These are phyloP conservation scores for Jaltomata sinuosa DNA, from an alignment of 257 asterid genomes.

Conservation along the genomic window DNA sequence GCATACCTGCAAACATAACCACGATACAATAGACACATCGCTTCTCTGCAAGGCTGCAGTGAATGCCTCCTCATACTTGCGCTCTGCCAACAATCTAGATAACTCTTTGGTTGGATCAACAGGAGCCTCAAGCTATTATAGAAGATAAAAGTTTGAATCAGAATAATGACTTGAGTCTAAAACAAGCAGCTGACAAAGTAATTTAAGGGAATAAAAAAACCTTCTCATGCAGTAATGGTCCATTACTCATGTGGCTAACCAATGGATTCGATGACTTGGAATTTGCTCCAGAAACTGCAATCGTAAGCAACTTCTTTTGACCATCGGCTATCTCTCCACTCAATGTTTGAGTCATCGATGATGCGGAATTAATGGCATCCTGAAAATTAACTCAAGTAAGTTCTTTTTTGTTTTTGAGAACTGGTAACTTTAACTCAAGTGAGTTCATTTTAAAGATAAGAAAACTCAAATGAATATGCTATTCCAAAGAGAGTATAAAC, in stretches of 20 bases:
- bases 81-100: slow-evolving; percentile 69
- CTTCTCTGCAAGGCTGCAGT: slow-evolving; percentile 79
- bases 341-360: slow-evolving; percentile 78
- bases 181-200: neutral
- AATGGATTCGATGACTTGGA: slow-evolving; percentile 50
- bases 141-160: neutral
- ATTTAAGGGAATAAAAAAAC: slow-evolving; percentile 22
- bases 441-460: neutral
- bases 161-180: neutral
- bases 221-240: slow-evolving; percentile 88
- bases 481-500: neutral
- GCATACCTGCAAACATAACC: slow-evolving; percentile 93
- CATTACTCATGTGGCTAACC: slow-evolving; percentile 68
- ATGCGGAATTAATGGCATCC: slow-evolving; percentile 86
- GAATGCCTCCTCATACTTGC: slow-evolving; percentile 86
- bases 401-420: too few species aligned
- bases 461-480: neutral
- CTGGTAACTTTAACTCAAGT: neutral
- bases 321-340: slow-evolving; percentile 83
- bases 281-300: slow-evolving; percentile 26
- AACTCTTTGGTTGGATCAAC: slow-evolving; percentile 93
- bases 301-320: slow-evolving; percentile 74
- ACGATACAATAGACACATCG: slow-evolving; percentile 72
- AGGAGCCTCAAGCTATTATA: slow-evolving; percentile 62
- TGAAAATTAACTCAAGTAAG: slow-evolving; percentile 12